Evolutionary conservation across 352 stramenopile genomes (phyloP).

Genomic region (Phytophthora idaei): DNA sequence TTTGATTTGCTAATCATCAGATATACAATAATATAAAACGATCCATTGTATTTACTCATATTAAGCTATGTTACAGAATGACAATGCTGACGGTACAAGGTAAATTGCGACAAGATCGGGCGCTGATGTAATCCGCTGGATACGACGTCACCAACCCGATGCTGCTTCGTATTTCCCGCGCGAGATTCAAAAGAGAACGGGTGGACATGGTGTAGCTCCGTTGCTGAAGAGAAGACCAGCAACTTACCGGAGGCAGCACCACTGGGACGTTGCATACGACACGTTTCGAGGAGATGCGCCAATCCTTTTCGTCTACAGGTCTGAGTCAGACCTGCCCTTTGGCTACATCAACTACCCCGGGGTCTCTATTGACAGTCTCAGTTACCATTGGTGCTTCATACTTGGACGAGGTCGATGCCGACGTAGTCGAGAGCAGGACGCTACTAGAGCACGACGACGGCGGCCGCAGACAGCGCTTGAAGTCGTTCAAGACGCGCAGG

Average conservation of each 20-base stretch:
- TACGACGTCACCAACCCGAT: constrained; percentile 6
- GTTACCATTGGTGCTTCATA: neutral
- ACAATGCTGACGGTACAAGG: neutral
- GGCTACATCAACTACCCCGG: constrained; percentile 1
- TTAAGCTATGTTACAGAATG: neutral
- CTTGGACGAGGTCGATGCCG: neutral
- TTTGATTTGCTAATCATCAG: too few species aligned
- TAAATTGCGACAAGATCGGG: constrained; percentile 14
- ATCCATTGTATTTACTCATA: too few species aligned
- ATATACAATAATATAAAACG: too few species aligned
- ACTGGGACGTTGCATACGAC: constrained; percentile 16
- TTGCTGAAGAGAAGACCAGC: constrained; percentile 5
- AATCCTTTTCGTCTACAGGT: constrained; percentile 39
- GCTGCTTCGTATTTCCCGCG: constrained; percentile 10
- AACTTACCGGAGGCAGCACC: neutral
- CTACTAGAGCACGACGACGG: constrained; percentile 4
- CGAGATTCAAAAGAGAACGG: constrained; percentile 16
- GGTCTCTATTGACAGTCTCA: neutral
- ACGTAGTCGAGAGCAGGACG: neutral
- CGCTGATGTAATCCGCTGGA: constrained; percentile 7
- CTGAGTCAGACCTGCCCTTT: constrained; percentile 17
- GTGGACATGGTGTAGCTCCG: constrained; percentile 20
- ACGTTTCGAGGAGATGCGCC: constrained; percentile 13
- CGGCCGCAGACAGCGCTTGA: constrained; percentile 49
- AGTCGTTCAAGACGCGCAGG: constrained; percentile 47